Evolutionary conservation across 225 moss, liverwort and hornwort genomes (phyloP).

Genomic region (Rhytidiadelphus loreus): DNA sequence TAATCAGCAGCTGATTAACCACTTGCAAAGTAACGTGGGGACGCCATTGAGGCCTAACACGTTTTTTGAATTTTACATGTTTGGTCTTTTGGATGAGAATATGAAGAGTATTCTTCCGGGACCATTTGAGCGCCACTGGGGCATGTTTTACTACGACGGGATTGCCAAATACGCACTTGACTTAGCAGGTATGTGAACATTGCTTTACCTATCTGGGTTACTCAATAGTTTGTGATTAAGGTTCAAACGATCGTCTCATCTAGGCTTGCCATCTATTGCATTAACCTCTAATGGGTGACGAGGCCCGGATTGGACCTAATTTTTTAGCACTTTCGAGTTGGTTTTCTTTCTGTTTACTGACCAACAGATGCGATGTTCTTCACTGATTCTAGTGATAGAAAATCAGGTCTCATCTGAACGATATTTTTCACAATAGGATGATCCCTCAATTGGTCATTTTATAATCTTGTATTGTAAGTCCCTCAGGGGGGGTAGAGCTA

Average conservation of each 20-base stretch:
- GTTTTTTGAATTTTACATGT: constrained; percentile 30
- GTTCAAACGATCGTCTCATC: not conserved
- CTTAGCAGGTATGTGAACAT: constrained; percentile 15
- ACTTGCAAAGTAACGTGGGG: constrained; percentile 28
- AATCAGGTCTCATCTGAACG: no score
- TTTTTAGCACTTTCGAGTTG: not conserved
- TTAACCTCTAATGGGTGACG: not conserved
- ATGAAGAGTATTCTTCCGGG: constrained; percentile 42
- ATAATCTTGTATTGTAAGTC: not conserved
- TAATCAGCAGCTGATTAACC: constrained; percentile 33
- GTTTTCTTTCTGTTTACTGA: no score
- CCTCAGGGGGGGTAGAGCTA: not conserved
- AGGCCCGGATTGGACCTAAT: not conserved
- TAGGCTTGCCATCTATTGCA: not conserved
- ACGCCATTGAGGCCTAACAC: constrained; percentile 27
- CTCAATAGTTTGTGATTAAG: not conserved
- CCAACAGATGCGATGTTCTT: not conserved
- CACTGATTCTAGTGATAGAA: no score
- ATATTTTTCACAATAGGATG: not conserved
- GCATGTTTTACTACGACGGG: constrained; percentile 31
- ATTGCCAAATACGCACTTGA: constrained; percentile 27
- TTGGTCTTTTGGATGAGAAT: constrained; percentile 42
- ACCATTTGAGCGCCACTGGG: constrained; percentile 49
- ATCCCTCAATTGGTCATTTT: not conserved
- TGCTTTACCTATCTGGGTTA: not conserved